Evolutionary conservation across 306 rosid genomes (phyloP).

Genomic region (Aeschynomene evenia): DNA sequence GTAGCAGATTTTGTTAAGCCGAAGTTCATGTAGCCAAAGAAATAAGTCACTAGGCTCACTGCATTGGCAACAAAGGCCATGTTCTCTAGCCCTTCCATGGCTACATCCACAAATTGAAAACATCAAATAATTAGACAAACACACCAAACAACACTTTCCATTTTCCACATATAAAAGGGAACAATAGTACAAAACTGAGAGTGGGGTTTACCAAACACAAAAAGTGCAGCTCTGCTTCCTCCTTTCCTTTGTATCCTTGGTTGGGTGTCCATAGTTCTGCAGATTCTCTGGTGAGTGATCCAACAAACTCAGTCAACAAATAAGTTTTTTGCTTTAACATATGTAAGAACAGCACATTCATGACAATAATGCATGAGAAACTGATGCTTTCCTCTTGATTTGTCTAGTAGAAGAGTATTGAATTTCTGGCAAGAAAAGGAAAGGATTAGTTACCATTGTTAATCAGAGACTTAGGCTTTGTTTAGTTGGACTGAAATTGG

Average conservation of each 20-base stretch:
- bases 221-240: constrained; percentile 65
- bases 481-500: too few relatives aligned
- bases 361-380: constrained; percentile 2
- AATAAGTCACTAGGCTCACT: constrained; percentile 70
- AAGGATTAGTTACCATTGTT: constrained; percentile 33
- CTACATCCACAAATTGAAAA: constrained; percentile 40
- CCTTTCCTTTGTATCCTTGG: constrained; percentile 43
- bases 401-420: background rate
- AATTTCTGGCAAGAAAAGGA: background rate
- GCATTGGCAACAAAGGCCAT: constrained; percentile 70
- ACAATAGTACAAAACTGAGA: background rate
- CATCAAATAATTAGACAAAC: background rate
- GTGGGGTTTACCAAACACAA: constrained; percentile 51
- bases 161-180: background rate
- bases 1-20: constrained; percentile 68
- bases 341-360: background rate
- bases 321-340: background rate
- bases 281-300: constrained; percentile 45
- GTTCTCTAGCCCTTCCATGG: constrained; percentile 75
- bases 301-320: constrained; percentile 15
- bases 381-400: constrained; percentile 1
- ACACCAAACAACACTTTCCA: background rate
- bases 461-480: too few relatives aligned
- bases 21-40: constrained; percentile 73
- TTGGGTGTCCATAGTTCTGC: constrained; percentile 35